Conservation (phyloP, 2,329 filamentous ascomycete species). For the Orbilia brochopaga region DNA sequence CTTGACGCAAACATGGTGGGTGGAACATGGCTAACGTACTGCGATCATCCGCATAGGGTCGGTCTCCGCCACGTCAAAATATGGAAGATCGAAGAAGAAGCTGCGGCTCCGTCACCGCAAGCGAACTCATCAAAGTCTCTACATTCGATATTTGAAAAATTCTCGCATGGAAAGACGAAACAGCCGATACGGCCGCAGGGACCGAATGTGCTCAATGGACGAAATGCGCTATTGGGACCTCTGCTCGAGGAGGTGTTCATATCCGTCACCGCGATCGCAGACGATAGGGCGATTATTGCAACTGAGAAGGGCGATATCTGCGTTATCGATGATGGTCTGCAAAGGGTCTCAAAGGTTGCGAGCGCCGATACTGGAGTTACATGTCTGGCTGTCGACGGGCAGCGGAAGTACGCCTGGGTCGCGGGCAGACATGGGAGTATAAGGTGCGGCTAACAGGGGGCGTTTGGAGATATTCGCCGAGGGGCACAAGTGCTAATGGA, state of each 20-base stretch:
- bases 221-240: slow-evolving; percentile 83
- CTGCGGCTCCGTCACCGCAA: slow-evolving; percentile 58
- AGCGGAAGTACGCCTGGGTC: slow-evolving; percentile 57
- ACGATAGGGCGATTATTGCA: slow-evolving; percentile 78
- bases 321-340: slow-evolving; percentile 76
- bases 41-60: slow-evolving; percentile 59
- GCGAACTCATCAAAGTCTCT: slow-evolving; percentile 37
- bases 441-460: slow-evolving; percentile 43
- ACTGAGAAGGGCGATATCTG: slow-evolving; percentile 91
- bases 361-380: slow-evolving; percentile 59
- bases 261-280: slow-evolving; percentile 73
- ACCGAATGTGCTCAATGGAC: slow-evolving; percentile 76
- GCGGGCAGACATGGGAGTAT: slow-evolving; percentile 59
- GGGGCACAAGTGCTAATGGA: slow-evolving; percentile 5
- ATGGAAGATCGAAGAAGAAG: slow-evolving; percentile 79
- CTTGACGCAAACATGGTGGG: background rate
- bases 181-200: slow-evolving; percentile 59
- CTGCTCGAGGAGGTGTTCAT: slow-evolving; percentile 85
- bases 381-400: slow-evolving; percentile 58
- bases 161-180: slow-evolving; percentile 56
- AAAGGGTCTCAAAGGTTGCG: slow-evolving; percentile 62
- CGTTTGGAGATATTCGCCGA: background rate
- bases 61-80: slow-evolving; percentile 92
- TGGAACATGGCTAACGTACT: slow-evolving; percentile 43
- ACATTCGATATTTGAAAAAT: slow-evolving; percentile 50